These are phyloP conservation scores for Eucalyptus sp. DNA, from an alignment of 345 rosid species.

Conservation along the genomic window DNA sequence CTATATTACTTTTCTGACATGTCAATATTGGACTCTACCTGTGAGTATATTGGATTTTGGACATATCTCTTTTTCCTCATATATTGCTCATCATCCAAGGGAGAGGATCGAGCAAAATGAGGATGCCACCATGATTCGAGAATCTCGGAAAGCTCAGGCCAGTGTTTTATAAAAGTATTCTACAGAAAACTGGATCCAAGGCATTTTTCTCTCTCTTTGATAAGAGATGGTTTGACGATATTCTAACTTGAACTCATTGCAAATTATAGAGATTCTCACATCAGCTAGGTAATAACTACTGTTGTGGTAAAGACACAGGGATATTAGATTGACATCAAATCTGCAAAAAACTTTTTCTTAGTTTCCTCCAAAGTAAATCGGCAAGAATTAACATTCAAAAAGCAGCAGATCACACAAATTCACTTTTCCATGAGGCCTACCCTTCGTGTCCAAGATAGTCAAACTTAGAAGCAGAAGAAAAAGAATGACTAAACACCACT, in stretches of 20 bases:
- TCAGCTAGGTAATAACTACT: neutral
- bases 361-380: neutral
- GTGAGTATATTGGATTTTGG: neutral
- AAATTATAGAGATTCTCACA: neutral
- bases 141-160: too few relatives aligned
- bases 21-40: neutral
- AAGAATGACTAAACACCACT: neutral
- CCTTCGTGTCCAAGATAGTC: neutral
- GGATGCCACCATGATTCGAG: too few relatives aligned
- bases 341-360: neutral
- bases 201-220: neutral
- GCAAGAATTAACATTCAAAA: neutral
- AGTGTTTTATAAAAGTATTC: neutral
- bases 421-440: neutral
- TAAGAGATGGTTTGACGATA: neutral
- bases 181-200: neutral
- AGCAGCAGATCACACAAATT: neutral
- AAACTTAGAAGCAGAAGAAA: neutral
- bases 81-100: too few relatives aligned
- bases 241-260: neutral
- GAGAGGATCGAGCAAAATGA: too few relatives aligned
- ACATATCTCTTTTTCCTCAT: neutral
- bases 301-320: rapidly evolving
- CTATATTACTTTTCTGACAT: neutral
- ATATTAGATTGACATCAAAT: neutral